Base-by-base conservation (phyloP, 1,139 yeast genomes). In the Sugiyamaella castrensis region DNA sequence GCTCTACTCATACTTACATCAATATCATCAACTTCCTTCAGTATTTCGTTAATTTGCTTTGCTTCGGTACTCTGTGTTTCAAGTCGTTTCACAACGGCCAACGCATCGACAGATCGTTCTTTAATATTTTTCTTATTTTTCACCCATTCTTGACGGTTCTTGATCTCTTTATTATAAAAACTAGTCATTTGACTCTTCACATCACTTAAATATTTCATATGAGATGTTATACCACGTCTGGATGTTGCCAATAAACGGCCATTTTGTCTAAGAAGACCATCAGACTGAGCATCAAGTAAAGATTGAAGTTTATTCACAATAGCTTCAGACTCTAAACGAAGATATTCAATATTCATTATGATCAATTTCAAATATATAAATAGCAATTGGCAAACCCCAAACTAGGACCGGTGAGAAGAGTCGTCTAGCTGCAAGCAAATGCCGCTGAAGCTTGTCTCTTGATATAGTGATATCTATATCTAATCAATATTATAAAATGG, bases 271-370 rank as follows among this genome's bases (percentile, higher is more conserved):
- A 52, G 44, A 8, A 60, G 54, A 24, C 60, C 62, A 43, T 59
- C 61, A 50, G 59, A 57, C 42, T 60, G 63, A 40, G 45, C 28
- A 46, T 60, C 63, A 28, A 60, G 54, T 30, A 54, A 49, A 10
- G 45, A 37, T 43, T 60, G 64, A 8, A 60, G 52, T 37, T 47
- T 40, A 9, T 31, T 35, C 8, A 37, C 40, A 16, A 37, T 41
- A 2, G 31, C 45, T 4, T 48, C 48, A 8, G 48, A 40, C 15
- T 48, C 51, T 35, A 47, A 31, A 27, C 41, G 43, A 15, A 47
- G 31, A 28, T 42, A 47, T 30, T 42, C 50, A 30, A 47, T 41
- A 37, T 42, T 47, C 50, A 47, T 47, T 19, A 19, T 19, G 5
- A 19, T 19, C 24, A 19, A 19, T 19, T 4, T 19, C 24, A 4